Evolutionary conservation across 129 eudicot species (phyloP).

Genomic region (Saposhnikovia divaricata): DNA sequence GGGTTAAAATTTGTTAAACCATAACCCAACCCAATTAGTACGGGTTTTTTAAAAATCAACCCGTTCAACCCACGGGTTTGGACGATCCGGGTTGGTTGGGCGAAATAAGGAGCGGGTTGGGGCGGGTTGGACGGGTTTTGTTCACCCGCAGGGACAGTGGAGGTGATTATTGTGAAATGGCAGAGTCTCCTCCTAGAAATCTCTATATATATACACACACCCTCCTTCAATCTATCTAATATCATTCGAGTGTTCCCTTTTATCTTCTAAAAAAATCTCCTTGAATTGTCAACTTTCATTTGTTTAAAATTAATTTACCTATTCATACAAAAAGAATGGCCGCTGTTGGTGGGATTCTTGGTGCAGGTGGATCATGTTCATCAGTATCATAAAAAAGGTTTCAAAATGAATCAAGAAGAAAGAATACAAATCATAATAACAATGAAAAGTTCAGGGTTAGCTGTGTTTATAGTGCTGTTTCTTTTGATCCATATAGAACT

Average conservation of each 20-base stretch:
- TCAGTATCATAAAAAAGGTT: slow-evolving; percentile 20
- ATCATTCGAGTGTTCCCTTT: background rate
- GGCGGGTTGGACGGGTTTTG: too few species aligned
- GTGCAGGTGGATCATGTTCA: slow-evolving; percentile 20
- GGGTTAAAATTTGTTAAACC: too few species aligned
- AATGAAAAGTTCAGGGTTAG: slow-evolving; percentile 29
- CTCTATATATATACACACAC: too few species aligned
- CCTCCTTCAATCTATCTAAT: too few species aligned
- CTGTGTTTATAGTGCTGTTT: slow-evolving; percentile 29
- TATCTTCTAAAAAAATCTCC: background rate
- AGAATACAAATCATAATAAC: slow-evolving; percentile 2
- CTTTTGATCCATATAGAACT: slow-evolving; percentile 68
- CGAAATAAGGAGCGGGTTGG: too few species aligned
- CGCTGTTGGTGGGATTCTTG: slow-evolving; percentile 26
- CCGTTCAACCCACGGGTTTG: too few species aligned
- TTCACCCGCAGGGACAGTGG: too few species aligned
- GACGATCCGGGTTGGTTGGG: too few species aligned
- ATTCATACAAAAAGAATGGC: slow-evolving; percentile 16
- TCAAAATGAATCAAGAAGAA: slow-evolving; percentile 14
- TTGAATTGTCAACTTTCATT: too few species aligned
- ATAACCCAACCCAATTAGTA: too few species aligned
- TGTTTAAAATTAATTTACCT: background rate
- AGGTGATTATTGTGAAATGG: too few species aligned
- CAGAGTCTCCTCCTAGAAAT: background rate
- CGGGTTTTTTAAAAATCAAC: too few species aligned